phyloP scores from a whole-genome alignment of 257 asterid species.

The Apocynum venetum region DNA sequence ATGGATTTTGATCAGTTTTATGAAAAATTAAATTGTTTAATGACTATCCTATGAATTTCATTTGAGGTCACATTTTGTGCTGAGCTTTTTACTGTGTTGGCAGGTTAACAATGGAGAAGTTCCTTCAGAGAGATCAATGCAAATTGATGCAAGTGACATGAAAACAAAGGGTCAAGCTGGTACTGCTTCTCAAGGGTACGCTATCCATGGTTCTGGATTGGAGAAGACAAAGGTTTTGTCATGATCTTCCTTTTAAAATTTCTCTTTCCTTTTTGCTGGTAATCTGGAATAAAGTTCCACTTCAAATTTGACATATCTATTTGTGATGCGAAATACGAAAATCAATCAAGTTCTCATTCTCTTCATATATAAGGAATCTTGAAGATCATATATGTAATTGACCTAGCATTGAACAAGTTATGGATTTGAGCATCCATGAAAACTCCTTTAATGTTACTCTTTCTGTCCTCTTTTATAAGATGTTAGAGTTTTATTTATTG shows the following conservation, averaged over 20 bases:
- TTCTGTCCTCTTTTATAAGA: no score
- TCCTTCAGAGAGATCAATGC: conserved; percentile 31
- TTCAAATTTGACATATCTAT: background rate
- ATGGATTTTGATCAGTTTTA: background rate
- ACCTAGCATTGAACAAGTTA: background rate
- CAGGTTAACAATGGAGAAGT: conserved; percentile 50
- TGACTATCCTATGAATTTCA: background rate
- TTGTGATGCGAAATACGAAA: background rate
- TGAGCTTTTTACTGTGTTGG: conserved; percentile 27
- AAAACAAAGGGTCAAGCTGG: conserved; percentile 28
- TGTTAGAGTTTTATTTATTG: no score
- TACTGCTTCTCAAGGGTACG: conserved; percentile 9
- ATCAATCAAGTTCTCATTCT: background rate
- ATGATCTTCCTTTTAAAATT: conserved; percentile 16
- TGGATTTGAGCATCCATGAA: background rate
- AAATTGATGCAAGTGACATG: conserved; percentile 26
- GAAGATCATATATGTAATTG: background rate
- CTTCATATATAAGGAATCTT: background rate
- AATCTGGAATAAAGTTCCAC: background rate
- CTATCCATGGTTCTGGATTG: conserved; percentile 21
- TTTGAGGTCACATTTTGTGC: conserved; percentile 1
- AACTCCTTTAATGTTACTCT: background rate
- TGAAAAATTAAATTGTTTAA: background rate
- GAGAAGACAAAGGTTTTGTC: conserved; percentile 47
- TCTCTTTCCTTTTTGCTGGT: background rate